Conservation (phyloP, 441 rosid species). For the Erodium chrysanthum region DNA sequence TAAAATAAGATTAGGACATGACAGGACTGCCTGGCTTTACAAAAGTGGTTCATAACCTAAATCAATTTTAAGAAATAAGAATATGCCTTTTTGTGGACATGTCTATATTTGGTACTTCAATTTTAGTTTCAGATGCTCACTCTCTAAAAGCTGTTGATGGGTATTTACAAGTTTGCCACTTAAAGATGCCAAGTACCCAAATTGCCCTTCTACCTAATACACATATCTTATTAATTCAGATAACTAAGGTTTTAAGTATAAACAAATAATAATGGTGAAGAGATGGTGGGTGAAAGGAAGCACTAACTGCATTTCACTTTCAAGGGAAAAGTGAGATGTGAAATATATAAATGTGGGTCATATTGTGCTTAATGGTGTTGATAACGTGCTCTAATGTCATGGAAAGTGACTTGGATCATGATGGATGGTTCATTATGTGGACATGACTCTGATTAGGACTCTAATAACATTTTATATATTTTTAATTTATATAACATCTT, state of each 20-base stretch:
- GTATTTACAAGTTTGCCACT: background rate
- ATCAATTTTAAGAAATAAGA: background rate
- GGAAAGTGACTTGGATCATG: conserved; percentile 2
- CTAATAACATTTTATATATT: too few relatives aligned
- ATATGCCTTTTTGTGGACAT: background rate
- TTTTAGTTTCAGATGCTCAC: background rate
- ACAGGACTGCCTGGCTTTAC: background rate
- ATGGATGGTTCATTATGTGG: background rate
- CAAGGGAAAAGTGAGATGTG: background rate
- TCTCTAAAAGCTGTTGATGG: too few relatives aligned
- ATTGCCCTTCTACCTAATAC: background rate
- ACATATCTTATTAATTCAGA: too few relatives aligned
- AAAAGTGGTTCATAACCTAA: conserved; percentile 2
- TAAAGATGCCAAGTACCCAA: background rate
- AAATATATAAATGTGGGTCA: background rate
- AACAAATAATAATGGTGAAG: background rate
- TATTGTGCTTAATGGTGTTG: background rate
- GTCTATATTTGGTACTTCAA: background rate
- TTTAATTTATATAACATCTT: too few relatives aligned
- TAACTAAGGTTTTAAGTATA: background rate
- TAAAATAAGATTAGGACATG: background rate
- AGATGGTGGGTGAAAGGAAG: background rate
- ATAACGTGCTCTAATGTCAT: background rate
- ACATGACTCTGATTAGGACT: background rate
- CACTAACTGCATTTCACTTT: conserved; percentile 2